A percentile compares a stretch with the other conserved stretches of the same genome.
phyloP scores from a whole-genome alignment of 495 filamentous ascomycete species.

The Penicillium flavigenum region DNA sequence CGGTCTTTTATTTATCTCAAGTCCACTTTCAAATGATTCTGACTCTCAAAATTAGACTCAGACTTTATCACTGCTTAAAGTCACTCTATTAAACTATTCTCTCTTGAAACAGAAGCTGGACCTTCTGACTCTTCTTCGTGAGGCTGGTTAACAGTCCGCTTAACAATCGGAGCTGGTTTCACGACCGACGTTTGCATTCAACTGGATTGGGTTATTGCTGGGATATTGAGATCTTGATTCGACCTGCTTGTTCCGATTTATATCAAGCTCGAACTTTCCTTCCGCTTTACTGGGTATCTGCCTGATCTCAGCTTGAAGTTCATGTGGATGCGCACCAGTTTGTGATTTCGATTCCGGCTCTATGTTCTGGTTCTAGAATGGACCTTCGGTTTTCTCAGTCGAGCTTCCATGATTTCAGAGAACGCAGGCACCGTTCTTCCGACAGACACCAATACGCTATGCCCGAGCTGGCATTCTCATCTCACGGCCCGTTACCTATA shows the following conservation, averaged over 20 bases:
- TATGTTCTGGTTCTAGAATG: constrained; percentile 47
- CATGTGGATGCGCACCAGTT: constrained; percentile 14
- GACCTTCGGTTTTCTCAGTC: constrained; percentile 54
- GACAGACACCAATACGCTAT: constrained; percentile 27
- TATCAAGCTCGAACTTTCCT: constrained; percentile 4
- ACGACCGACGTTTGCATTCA: constrained; percentile 30
- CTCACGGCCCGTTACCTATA: constrained; percentile 57
- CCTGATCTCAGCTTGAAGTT: constrained; percentile 13
- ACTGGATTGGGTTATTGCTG: constrained; percentile 33
- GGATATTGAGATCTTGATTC: constrained; percentile 24
- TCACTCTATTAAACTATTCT: constrained; percentile 9
- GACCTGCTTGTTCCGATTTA: constrained; percentile 14
- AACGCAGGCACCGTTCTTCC: constrained; percentile 22
- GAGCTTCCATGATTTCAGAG: constrained; percentile 52
- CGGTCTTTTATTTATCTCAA: constrained; percentile 12
- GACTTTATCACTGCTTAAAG: constrained; percentile 17
- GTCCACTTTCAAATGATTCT: constrained; percentile 19
- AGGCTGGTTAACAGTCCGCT: constrained; percentile 23
- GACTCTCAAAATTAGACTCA: constrained; percentile 21
- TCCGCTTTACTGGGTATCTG: constrained; percentile 1
- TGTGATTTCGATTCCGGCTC: constrained; percentile 28
- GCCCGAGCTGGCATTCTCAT: constrained; percentile 37
- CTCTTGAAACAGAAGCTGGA: constrained; percentile 28
- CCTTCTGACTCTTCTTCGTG: constrained; percentile 22
- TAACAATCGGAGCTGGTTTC: constrained; percentile 29